Evolutionary conservation across 176 grass and related monocot species (phyloP), one percentile per base, ranked within the genome.

Genomic region (Hordeum marinum): DNA sequence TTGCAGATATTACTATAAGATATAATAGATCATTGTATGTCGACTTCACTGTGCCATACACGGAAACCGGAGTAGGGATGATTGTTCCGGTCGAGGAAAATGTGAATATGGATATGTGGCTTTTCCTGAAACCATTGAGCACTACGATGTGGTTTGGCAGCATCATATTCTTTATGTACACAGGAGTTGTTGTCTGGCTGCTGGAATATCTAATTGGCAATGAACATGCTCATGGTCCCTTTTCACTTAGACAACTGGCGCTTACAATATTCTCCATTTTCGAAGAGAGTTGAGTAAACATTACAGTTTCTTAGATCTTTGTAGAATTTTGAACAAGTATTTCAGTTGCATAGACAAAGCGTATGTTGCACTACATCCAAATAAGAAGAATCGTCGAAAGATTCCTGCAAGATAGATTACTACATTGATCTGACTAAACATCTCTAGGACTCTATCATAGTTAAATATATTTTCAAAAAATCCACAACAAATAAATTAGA

Each of bases 1-100:
- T 91, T 67, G 86, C 71, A 2, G 89, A 91, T 3, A 80, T 77
- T 45, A 89, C 86, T 43, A 82, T 91, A 25, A 85, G 66, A 11
- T 76, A 71, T 7, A 89, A 87, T 9, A 59, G 86, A 35, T 39
- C 89, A 11, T 1, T 29, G 23, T 82, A 87, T 25, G 89, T 84
- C 3, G 84, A 94, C 54, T 94, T 94, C 80, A 77, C 89, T 3
- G 0, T 79, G 18, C 86, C 92, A 26, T 72, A 91, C 69, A 89
- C 88, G 1, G 86, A 88, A 13, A 67, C 80, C 0, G 84, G 80
- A 57, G 32, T 91, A 40, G 80, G 84, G 4, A 91, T 94, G 89
- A 40, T 94, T 25, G 92, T 91, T 20, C 83, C 63, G 3, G 5
- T 82, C 14, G 79, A 70, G 37, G 24, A 82, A 59, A 48, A 75